Evolutionary conservation across 2,329 filamentous ascomycete genomes (phyloP).

Genomic region (Cytospora piceicola): DNA sequence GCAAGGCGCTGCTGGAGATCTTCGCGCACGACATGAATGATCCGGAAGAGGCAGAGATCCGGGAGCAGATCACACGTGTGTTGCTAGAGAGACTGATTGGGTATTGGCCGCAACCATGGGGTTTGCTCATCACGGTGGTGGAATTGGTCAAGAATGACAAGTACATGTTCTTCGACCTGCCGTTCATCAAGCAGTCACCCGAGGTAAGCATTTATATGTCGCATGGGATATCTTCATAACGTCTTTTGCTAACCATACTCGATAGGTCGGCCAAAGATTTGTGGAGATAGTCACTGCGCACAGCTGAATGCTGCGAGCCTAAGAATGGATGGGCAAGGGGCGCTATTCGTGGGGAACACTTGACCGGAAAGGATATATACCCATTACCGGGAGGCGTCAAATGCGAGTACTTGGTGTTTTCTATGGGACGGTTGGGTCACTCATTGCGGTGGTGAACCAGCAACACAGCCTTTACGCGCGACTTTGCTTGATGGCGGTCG

Average conservation of each 20-base stretch:
- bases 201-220: constrained; percentile 62
- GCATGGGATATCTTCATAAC: too few relatives aligned
- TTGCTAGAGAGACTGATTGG: constrained; percentile 86
- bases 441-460: background rate
- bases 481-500: background rate
- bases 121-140: constrained; percentile 82
- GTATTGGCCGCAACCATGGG: constrained; percentile 94
- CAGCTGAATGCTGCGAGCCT: constrained; percentile 7
- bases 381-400: background rate
- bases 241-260: background rate
- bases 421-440: background rate
- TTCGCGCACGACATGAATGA: constrained; percentile 77
- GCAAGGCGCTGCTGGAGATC: constrained; percentile 79
- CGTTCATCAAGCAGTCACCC: constrained; percentile 86
- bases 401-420: background rate
- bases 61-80: constrained; percentile 88
- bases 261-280: constrained; percentile 19
- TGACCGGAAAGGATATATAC: background rate
- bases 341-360: background rate
- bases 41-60: constrained; percentile 78
- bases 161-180: constrained; percentile 89
- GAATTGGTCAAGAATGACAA: constrained; percentile 91
- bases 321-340: background rate
- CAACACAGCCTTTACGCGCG: background rate
- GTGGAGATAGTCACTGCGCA: constrained; percentile 20